phyloP scores from a whole-genome alignment of 768 basidiomycete species.

The Boletus sp. region DNA sequence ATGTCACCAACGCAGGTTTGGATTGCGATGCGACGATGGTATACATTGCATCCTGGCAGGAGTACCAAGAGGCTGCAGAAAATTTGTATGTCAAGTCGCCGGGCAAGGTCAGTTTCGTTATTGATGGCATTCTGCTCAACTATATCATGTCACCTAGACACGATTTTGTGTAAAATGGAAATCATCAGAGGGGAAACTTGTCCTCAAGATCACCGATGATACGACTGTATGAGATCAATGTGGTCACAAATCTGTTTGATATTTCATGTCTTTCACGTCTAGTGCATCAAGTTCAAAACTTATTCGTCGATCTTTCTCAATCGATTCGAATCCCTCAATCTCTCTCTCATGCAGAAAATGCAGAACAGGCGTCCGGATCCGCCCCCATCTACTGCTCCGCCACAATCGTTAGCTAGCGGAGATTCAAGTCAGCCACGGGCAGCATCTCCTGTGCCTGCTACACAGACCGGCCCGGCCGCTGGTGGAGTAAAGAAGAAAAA shows the following conservation, averaged over 20 bases:
- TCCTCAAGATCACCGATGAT: slow-evolving; percentile 93
- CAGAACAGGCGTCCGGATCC: slow-evolving; percentile 55
- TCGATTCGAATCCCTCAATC: slow-evolving; percentile 91
- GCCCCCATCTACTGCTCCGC: slow-evolving; percentile 18
- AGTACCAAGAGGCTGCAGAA: slow-evolving; percentile 88
- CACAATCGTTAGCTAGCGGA: slow-evolving; percentile 20
- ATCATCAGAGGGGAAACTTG: slow-evolving; percentile 78
- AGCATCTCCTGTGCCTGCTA: slow-evolving; percentile 33
- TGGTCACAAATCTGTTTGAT: background rate
- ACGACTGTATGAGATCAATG: slow-evolving; percentile 60
- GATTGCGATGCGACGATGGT: slow-evolving; percentile 62
- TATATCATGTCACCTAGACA: slow-evolving; percentile 47
- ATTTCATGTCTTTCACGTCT: background rate
- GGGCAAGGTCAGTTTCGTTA: slow-evolving; percentile 51
- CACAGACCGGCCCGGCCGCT: slow-evolving; percentile 36
- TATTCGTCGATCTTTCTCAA: slow-evolving; percentile 93
- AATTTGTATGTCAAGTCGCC: slow-evolving; percentile 80
- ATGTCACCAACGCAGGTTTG: slow-evolving; percentile 14
- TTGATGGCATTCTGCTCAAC: background rate
- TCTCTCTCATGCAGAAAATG: slow-evolving; percentile 84
- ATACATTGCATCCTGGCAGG: slow-evolving; percentile 88
- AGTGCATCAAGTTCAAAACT: slow-evolving; percentile 98
- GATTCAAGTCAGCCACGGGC: slow-evolving; percentile 31
- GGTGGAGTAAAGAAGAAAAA: slow-evolving; percentile 84
- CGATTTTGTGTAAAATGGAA: slow-evolving; percentile 94